Evolutionary conservation across 2,329 filamentous ascomycete genomes (phyloP).

Genomic region (Monosporascus sp.): DNA sequence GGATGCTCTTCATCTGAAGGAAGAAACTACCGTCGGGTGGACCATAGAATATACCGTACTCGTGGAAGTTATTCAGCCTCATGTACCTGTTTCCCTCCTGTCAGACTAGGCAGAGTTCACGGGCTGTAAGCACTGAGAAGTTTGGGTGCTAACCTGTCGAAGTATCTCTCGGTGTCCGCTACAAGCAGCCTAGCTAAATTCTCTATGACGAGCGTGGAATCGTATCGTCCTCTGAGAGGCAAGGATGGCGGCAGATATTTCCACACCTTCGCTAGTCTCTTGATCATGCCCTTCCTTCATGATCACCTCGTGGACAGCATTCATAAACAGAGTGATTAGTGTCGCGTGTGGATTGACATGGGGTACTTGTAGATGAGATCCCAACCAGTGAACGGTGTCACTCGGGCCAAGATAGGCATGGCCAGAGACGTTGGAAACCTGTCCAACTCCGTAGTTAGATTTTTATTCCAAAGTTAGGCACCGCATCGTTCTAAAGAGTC

Average conservation of each 20-base stretch:
- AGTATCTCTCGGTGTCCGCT: slow-evolving; percentile 6
- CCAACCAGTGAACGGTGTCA: slow-evolving; percentile 22
- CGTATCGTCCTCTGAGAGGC: slow-evolving; percentile 1
- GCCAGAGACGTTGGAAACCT: slow-evolving; percentile 37
- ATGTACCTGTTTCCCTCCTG: slow-evolving; percentile 1
- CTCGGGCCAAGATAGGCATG: slow-evolving; percentile 25
- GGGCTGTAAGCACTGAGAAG: neutral
- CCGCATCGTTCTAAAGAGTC: neutral
- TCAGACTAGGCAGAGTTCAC: neutral
- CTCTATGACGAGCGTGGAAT: neutral
- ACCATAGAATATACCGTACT: neutral
- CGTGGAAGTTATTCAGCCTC: slow-evolving; percentile 1
- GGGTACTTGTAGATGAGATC: slow-evolving; percentile 26
- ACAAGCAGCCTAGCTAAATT: slow-evolving; percentile 1
- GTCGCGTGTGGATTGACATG: slow-evolving; percentile 32
- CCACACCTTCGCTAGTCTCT: neutral
- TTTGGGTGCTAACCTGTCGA: slow-evolving; percentile 1
- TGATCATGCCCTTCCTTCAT: neutral
- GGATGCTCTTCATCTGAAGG: slow-evolving; percentile 19
- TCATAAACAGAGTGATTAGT: slow-evolving; percentile 34
- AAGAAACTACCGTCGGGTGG: neutral
- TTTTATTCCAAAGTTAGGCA: neutral
- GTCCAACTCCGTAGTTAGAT: neutral
- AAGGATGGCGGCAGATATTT: slow-evolving; percentile 6
- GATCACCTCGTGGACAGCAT: slow-evolving; percentile 21